Conservation (phyloP, 129 eudicot genomes). For the Daucus carota region DNA sequence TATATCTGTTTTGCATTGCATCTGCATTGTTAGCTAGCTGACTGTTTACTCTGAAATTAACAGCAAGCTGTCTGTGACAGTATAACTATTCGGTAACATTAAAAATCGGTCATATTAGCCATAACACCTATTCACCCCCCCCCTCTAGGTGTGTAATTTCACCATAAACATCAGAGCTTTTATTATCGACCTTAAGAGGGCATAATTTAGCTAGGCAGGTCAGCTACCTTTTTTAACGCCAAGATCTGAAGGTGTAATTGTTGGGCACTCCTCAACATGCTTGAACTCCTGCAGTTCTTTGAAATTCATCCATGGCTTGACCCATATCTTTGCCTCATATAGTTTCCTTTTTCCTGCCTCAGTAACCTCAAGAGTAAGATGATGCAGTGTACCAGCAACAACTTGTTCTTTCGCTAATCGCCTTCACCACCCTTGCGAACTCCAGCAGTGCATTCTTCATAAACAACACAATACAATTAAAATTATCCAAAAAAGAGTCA, state of each 20-base stretch:
- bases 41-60: too few species aligned
- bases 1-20: too few species aligned
- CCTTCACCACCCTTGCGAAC: constrained; percentile 49
- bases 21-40: too few species aligned
- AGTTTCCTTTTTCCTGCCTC: constrained; percentile 57
- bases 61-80: too few species aligned
- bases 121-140: too few species aligned
- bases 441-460: constrained; percentile 59
- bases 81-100: too few species aligned
- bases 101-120: too few species aligned
- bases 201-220: not conserved
- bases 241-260: constrained; percentile 12
- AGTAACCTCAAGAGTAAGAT: constrained; percentile 53
- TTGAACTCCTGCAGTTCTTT: constrained; percentile 61
- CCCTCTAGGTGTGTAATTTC: too few species aligned
- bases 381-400: constrained; percentile 47
- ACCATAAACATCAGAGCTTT: not conserved
- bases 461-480: not conserved
- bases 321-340: constrained; percentile 78
- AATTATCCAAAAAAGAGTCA: not conserved
- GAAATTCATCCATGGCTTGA: constrained; percentile 72
- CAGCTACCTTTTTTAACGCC: constrained; percentile 8
- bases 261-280: constrained; percentile 19
- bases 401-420: constrained; percentile 61
- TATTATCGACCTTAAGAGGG: not conserved